Evolutionary conservation across 257 asterid genomes (phyloP).

Genomic region (Anisodus acutangulus): DNA sequence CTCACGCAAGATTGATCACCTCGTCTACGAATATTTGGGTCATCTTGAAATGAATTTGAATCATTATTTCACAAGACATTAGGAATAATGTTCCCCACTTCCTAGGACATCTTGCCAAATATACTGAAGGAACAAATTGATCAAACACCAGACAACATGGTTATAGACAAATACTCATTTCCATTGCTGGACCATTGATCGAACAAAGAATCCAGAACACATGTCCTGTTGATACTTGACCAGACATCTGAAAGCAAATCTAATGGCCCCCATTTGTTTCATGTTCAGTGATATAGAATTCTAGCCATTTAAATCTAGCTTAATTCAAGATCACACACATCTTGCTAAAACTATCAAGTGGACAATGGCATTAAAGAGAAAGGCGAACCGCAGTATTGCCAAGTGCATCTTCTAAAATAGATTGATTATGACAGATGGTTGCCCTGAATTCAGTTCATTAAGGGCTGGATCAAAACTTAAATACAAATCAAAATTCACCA

Average conservation of each 20-base stretch:
- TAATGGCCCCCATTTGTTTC: conserved; percentile 38
- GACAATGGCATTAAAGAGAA: conserved; percentile 35
- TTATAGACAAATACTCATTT: conserved; percentile 11
- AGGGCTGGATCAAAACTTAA: not conserved
- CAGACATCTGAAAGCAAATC: conserved; percentile 21
- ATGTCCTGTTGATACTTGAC: conserved; percentile 24
- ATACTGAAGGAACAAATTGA: conserved; percentile 18
- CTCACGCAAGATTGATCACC: conserved; percentile 9
- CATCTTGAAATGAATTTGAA: not conserved
- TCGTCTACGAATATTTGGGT: not conserved
- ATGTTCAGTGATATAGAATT: conserved; percentile 34
- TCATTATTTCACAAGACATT: conserved; percentile 22
- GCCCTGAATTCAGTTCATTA: not conserved
- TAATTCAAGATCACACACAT: conserved; percentile 27
- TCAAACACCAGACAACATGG: not conserved
- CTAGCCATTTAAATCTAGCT: conserved; percentile 30
- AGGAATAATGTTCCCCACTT: conserved; percentile 27
- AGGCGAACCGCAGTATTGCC: conserved; percentile 32
- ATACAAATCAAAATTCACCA: conserved; percentile 4
- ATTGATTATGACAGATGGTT: conserved; percentile 21
- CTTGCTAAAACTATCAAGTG: conserved; percentile 33
- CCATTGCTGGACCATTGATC: conserved; percentile 17
- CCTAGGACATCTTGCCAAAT: conserved; percentile 13
- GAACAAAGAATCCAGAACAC: conserved; percentile 31
- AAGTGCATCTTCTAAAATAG: conserved; percentile 26